phyloP scores from a whole-genome alignment of 2,329 filamentous ascomycete genomes.

The Leptographium wingfieldii region DNA sequence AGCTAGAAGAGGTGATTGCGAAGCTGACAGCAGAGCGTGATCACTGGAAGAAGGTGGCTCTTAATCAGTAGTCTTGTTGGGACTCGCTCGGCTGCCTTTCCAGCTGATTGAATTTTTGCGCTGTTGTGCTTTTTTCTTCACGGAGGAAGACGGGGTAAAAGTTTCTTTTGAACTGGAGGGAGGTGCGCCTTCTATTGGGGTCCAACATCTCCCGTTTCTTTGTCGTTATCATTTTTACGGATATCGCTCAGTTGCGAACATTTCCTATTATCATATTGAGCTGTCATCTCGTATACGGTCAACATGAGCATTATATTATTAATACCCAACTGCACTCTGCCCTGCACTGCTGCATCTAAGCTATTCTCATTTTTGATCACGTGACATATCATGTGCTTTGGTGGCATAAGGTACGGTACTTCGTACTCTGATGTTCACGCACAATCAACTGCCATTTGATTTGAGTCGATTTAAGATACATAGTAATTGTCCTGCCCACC shows the following conservation, averaged over 20 bases:
- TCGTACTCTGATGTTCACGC: neutral
- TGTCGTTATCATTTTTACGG: neutral
- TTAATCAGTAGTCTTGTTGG: conserved; percentile 22
- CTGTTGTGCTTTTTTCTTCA: neutral
- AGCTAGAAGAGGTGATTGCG: conserved; percentile 60
- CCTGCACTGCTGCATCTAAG: too few species aligned
- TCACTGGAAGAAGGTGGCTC: conserved; percentile 49
- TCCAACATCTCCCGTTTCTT: neutral
- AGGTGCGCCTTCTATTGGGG: neutral
- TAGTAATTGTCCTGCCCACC: neutral
- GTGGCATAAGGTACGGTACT: too few species aligned
- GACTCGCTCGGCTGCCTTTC: neutral
- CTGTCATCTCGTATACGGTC: too few species aligned
- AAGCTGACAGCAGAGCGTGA: conserved; percentile 55
- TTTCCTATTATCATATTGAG: neutral
- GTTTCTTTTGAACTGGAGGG: conserved; percentile 5
- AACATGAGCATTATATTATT: too few species aligned
- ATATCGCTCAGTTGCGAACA: neutral
- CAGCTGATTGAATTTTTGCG: neutral
- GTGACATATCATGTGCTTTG: neutral
- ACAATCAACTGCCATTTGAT: too few species aligned
- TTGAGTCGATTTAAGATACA: too few species aligned
- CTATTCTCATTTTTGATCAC: too few species aligned
- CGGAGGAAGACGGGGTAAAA: neutral
- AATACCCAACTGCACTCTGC: too few species aligned